Conservation (phyloP, 208 protist genomes). For the Acanthamoeba culbertsoni region DNA sequence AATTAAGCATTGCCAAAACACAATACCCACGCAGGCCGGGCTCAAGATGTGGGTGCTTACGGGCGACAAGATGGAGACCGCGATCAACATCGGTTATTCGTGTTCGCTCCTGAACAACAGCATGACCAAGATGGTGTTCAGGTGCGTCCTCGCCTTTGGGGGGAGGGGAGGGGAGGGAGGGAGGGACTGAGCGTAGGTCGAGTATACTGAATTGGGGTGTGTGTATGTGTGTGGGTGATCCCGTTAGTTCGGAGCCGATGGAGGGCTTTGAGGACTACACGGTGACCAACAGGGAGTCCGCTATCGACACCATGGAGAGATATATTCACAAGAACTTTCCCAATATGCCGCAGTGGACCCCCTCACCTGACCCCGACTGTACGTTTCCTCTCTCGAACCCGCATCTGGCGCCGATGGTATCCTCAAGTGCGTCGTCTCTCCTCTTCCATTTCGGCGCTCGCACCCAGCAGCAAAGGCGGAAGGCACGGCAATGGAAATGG, state of each 20-base stretch:
- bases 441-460: background rate
- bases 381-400: background rate
- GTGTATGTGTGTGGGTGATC: background rate
- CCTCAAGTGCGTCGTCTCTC: background rate
- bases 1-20: background rate
- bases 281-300: background rate
- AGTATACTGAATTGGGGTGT: too few species aligned
- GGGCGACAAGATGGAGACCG: slow-evolving; percentile 95
- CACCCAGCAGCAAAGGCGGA: background rate
- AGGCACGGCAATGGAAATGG: background rate
- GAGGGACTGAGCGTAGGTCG: too few species aligned
- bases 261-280: slow-evolving; percentile 9
- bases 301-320: background rate
- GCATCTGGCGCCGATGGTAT: background rate
- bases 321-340: background rate
- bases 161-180: too few species aligned
- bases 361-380: background rate
- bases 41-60: slow-evolving; percentile 97
- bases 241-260: background rate
- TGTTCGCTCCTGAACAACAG: slow-evolving; percentile 64
- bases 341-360: background rate
- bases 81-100: slow-evolving; percentile 87
- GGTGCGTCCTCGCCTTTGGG: too few species aligned
- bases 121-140: slow-evolving; percentile 42
- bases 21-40: slow-evolving; percentile 88